phyloP scores from a whole-genome alignment of 805 yeast genomes.

The Starmerella etchellsii region DNA sequence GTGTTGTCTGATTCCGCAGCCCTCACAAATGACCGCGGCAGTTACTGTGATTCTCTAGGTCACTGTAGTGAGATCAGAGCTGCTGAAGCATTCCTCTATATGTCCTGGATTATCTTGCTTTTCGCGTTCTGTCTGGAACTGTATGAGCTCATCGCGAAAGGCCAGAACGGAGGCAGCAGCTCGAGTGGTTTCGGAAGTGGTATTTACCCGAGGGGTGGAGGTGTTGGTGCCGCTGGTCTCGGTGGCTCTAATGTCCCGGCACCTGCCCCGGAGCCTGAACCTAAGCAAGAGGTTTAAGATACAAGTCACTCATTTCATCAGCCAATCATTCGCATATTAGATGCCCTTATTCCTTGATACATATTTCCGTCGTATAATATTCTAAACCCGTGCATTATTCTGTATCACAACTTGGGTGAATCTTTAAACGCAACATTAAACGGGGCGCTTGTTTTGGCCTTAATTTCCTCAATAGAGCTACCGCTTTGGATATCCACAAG shows the following conservation, averaged over 20 bases:
- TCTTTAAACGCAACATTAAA: slow-evolving; percentile 25
- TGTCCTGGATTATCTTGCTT: slow-evolving; percentile 16
- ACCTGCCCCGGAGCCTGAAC: neutral
- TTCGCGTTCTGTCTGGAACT: slow-evolving; percentile 10
- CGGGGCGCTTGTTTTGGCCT: slow-evolving; percentile 31
- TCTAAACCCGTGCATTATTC: too few relatives aligned
- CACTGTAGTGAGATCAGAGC: slow-evolving; percentile 14
- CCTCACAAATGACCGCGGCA: slow-evolving; percentile 9
- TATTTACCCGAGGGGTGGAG: neutral
- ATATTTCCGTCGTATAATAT: too few relatives aligned
- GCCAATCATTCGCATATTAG: too few relatives aligned
- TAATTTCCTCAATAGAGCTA: slow-evolving; percentile 31
- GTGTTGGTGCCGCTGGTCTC: neutral
- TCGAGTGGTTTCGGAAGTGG: slow-evolving; percentile 1
- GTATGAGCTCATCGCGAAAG: slow-evolving; percentile 9
- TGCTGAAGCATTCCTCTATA: slow-evolving; percentile 17
- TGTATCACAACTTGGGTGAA: too few relatives aligned
- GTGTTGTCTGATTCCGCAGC: slow-evolving; percentile 13
- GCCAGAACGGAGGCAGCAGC: neutral
- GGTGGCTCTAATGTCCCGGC: slow-evolving; percentile 1
- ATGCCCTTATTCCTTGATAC: too few relatives aligned
- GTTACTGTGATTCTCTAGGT: slow-evolving; percentile 12
- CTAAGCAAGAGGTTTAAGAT: too few relatives aligned
- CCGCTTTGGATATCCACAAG: slow-evolving; percentile 34
- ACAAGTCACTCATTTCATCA: too few relatives aligned